These are phyloP conservation scores for Phytophthora megakarya DNA, from an alignment of 352 stramenopile species.

Conservation along the genomic window DNA sequence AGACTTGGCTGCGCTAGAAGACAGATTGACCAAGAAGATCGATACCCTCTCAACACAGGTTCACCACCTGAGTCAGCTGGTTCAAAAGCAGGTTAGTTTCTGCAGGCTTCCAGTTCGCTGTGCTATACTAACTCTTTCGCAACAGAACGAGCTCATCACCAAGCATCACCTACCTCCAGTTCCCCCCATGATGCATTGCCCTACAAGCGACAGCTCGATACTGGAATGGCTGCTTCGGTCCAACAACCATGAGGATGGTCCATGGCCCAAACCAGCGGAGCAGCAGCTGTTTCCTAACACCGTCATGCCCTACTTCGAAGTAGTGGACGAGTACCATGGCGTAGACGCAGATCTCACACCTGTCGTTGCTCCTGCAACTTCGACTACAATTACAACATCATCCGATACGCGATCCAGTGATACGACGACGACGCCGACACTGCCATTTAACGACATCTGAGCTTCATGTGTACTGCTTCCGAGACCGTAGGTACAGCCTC, in stretches of 20 bases:
- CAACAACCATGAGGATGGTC: slow-evolving; percentile 50
- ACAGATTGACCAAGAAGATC: slow-evolving; percentile 61
- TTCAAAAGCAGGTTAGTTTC: slow-evolving; percentile 56
- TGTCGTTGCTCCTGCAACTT: slow-evolving; percentile 37
- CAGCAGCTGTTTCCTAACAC: slow-evolving; percentile 28
- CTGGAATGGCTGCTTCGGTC: slow-evolving; percentile 73
- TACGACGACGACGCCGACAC: slow-evolving; percentile 17
- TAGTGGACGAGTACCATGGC: slow-evolving; percentile 51
- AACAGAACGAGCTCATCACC: slow-evolving; percentile 52
- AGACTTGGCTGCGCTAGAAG: slow-evolving; percentile 69
- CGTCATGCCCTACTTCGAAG: slow-evolving; percentile 55
- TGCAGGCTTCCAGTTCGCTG: neutral
- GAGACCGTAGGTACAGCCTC: slow-evolving; percentile 25
- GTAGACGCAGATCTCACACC: slow-evolving; percentile 38
- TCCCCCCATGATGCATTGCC: slow-evolving; percentile 22
- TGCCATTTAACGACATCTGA: slow-evolving; percentile 44
- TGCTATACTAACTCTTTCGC: slow-evolving; percentile 6
- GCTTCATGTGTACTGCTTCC: slow-evolving; percentile 24
- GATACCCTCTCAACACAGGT: slow-evolving; percentile 58
- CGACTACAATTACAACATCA: slow-evolving; percentile 18
- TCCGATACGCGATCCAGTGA: slow-evolving; percentile 29
- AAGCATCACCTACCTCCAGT: slow-evolving; percentile 47
- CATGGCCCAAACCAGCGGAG: slow-evolving; percentile 24
- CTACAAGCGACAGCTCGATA: slow-evolving; percentile 39
- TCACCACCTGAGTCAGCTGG: slow-evolving; percentile 55